phyloP scores from a whole-genome alignment of 768 basidiomycete species.

The Termitomyces sp. region DNA sequence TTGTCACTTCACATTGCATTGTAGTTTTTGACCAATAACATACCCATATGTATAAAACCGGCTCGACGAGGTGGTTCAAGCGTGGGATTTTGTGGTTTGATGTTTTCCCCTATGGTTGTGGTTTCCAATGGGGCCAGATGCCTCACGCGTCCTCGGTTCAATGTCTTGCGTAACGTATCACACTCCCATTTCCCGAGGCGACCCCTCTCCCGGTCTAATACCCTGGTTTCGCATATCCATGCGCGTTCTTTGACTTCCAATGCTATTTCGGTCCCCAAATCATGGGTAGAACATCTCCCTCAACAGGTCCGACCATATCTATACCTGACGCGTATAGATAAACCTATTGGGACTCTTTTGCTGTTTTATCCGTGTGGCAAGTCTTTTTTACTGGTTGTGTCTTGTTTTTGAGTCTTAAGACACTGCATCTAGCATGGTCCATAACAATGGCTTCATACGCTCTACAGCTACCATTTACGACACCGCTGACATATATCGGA shows the following conservation, averaged over 20 bases:
- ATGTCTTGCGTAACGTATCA: not conserved
- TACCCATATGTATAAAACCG: constrained; percentile 10
- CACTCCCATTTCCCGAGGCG: not conserved
- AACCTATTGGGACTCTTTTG: constrained; percentile 90
- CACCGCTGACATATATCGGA: constrained; percentile 68
- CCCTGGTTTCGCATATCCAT: not conserved
- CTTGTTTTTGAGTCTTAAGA: not conserved
- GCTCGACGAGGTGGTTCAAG: not conserved
- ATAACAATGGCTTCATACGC: constrained; percentile 96
- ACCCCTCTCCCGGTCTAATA: not conserved
- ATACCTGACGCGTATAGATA: constrained; percentile 85
- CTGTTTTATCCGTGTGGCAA: constrained; percentile 92
- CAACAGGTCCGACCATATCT: constrained; percentile 67
- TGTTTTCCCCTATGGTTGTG: not conserved
- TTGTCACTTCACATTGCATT: constrained; percentile 6
- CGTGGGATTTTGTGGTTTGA: not conserved
- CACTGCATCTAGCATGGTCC: constrained; percentile 78
- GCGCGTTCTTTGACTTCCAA: constrained; percentile 10
- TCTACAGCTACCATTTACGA: constrained; percentile 55
- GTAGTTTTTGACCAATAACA: constrained; percentile 10
- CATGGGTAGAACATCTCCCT: constrained; percentile 71
- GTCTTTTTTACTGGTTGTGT: constrained; percentile 21
- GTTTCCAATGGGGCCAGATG: constrained; percentile 6
- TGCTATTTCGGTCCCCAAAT: constrained; percentile 10
- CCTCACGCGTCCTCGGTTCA: constrained; percentile 9